These are phyloP conservation scores for Daldinia caldariorum DNA, from an alignment of 495 filamentous ascomycete species.

Conservation along the genomic window DNA sequence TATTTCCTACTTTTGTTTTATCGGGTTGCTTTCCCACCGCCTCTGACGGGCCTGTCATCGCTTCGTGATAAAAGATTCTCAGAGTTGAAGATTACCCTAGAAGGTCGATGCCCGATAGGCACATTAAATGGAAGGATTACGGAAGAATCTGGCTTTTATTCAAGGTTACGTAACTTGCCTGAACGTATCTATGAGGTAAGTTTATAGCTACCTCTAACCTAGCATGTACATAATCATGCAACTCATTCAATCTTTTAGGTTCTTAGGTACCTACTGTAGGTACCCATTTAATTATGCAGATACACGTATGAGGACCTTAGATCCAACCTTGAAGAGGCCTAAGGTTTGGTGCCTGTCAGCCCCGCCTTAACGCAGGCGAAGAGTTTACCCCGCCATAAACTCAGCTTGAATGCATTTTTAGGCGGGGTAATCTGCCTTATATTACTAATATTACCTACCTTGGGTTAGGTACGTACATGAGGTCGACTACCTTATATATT, in stretches of 20 bases:
- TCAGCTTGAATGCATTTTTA: conserved; percentile 10
- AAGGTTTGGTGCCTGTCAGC: neutral
- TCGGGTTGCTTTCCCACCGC: conserved; percentile 9
- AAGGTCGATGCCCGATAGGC: neutral
- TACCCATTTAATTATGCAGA: neutral
- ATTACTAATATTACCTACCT: too few species aligned
- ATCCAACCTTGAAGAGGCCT: conserved; percentile 5
- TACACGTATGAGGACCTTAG: neutral
- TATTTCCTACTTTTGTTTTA: conserved; percentile 7
- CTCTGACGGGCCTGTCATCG: conserved; percentile 18
- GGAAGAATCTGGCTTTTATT: neutral
- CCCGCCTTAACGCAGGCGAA: neutral
- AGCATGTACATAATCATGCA: too few species aligned
- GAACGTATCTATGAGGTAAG: neutral
- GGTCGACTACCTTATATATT: too few species aligned
- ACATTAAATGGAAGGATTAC: too few species aligned
- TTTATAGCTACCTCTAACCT: neutral
- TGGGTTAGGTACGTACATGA: neutral
- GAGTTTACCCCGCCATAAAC: conserved; percentile 38
- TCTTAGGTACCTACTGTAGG: too few species aligned
- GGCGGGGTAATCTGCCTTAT: neutral
- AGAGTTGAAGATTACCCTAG: neutral
- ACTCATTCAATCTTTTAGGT: neutral
- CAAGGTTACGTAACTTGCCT: neutral
- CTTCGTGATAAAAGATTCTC: neutral